Evolutionary conservation across 371 early-diverging fungal species (phyloP).

Genomic region (Actinomortierella wolfii): DNA sequence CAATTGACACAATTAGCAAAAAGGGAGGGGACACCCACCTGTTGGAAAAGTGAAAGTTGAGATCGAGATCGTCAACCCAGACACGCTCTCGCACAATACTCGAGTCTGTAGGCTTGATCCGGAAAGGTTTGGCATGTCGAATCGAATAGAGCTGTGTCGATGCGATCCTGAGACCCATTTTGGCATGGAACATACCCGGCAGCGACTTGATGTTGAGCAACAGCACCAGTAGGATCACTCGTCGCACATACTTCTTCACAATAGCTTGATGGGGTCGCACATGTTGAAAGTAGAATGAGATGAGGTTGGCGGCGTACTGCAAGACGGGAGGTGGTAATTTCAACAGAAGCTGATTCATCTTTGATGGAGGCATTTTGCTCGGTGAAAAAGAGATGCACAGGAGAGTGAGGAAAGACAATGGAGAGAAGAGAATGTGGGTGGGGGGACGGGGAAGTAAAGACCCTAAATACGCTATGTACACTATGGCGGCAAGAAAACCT

Average conservation of each 20-base stretch:
- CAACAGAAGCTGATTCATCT: constrained; percentile 40
- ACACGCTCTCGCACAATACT: constrained; percentile 41
- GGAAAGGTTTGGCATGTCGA: constrained; percentile 25
- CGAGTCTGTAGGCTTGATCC: constrained; percentile 43
- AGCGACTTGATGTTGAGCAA: constrained; percentile 46
- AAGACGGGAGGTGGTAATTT: constrained; percentile 27
- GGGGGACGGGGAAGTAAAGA: too few species aligned
- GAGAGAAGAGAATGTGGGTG: too few species aligned
- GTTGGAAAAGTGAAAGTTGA: constrained; percentile 48
- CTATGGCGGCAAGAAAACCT: too few species aligned
- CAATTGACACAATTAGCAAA: not conserved
- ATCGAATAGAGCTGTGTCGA: constrained; percentile 38
- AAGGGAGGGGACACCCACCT: constrained; percentile 12
- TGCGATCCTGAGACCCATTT: constrained; percentile 40
- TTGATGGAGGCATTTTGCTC: constrained; percentile 31
- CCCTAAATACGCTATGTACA: too few species aligned
- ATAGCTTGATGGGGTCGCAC: constrained; percentile 34
- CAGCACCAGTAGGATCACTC: constrained; percentile 28
- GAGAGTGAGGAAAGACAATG: too few species aligned
- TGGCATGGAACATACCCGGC: constrained; percentile 45
- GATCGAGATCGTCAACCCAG: constrained; percentile 43
- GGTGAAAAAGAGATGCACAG: too few species aligned
- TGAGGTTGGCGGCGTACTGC: constrained; percentile 38
- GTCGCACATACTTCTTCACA: constrained; percentile 33
- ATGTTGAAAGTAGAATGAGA: constrained; percentile 46